Evolutionary conservation across 371 early-diverging fungal species (phyloP).

Genomic region (Syncephalis fuscata): DNA sequence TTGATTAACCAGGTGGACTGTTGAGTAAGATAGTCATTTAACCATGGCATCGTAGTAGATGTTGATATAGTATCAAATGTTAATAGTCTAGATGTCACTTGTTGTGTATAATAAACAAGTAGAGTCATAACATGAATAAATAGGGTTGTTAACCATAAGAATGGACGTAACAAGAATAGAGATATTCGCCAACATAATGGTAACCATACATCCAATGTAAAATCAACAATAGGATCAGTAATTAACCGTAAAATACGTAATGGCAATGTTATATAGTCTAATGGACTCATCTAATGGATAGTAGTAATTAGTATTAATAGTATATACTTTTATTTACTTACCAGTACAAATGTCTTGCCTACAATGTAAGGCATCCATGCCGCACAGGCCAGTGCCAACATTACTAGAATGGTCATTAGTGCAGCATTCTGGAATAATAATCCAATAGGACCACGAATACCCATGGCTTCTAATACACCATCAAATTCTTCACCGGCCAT

Average conservation of each 20-base stretch:
- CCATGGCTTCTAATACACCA: constrained; percentile 73
- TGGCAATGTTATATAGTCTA: constrained; percentile 25
- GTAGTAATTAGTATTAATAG: constrained; percentile 1
- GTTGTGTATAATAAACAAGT: no score
- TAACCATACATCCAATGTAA: constrained; percentile 19
- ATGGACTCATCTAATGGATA: constrained; percentile 19
- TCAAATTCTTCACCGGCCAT: constrained; percentile 49
- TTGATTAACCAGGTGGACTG: no score
- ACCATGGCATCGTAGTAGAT: no score
- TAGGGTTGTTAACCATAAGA: no score
- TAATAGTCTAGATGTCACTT: no score
- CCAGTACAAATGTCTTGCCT: constrained; percentile 33
- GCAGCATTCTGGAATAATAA: constrained; percentile 60
- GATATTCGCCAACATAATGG: constrained; percentile 8
- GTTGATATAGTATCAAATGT: no score
- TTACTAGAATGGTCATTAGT: constrained; percentile 54
- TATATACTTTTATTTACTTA: constrained; percentile 6
- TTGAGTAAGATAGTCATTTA: no score
- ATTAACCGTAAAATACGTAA: constrained; percentile 20
- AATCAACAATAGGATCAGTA: constrained; percentile 36
- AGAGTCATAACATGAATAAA: no score
- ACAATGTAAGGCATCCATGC: constrained; percentile 60
- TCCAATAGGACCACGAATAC: constrained; percentile 68
- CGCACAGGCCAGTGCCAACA: constrained; percentile 43
- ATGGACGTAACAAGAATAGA: no score